Conservation (phyloP, 139 green algal genomes). For the Coelastrella sp. region DNA sequence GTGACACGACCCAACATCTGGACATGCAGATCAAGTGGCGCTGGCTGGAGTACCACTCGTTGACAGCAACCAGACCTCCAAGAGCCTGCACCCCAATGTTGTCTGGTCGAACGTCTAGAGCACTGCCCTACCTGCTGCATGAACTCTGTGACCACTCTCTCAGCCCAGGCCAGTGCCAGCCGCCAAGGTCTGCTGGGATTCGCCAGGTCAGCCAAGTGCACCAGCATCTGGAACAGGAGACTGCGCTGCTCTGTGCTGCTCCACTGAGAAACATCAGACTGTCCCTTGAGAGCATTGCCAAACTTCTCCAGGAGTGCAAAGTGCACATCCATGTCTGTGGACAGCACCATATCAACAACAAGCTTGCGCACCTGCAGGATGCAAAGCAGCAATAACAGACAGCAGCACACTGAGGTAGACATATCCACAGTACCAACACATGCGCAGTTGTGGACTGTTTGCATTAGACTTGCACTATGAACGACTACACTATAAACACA, state of each 20-base stretch:
- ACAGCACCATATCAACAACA: conserved; percentile 74
- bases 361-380: conserved; percentile 55
- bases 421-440: too few species aligned
- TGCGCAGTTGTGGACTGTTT: too few species aligned
- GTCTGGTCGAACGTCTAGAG: too few species aligned
- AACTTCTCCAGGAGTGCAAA: conserved; percentile 73
- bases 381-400: background rate
- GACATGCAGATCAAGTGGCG: too few species aligned
- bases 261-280: conserved; percentile 56
- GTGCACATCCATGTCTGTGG: conserved; percentile 81
- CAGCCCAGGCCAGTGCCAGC: conserved; percentile 66
- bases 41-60: too few species aligned
- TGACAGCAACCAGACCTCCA: too few species aligned
- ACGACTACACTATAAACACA: too few species aligned
- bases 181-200: conserved; percentile 73
- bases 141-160: conserved; percentile 77
- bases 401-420: background rate
- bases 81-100: too few species aligned
- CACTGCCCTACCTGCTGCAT: conserved; percentile 62
- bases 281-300: conserved; percentile 49
- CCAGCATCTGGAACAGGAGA: conserved; percentile 70
- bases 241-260: conserved; percentile 49
- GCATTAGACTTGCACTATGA: too few species aligned
- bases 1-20: too few species aligned
- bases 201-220: conserved; percentile 76